Base-by-base conservation (phyloP, 192 early-diverging fungal genomes). In the Mortierella claussenii region DNA sequence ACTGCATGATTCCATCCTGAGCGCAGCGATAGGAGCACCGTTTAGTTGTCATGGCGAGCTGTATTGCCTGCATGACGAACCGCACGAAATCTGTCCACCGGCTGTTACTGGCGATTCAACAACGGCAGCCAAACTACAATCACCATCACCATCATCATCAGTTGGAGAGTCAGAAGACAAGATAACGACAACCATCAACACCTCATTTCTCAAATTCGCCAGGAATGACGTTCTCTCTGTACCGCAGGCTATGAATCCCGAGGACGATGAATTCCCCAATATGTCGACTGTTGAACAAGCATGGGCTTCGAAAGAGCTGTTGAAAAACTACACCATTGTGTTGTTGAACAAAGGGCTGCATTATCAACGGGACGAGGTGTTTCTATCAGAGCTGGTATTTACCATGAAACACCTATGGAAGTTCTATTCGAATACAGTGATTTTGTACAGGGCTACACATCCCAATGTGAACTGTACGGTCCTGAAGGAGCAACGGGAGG, bases 221-320 rank as follows among this genome's bases (percentile, higher is more conserved):
- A 63, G 86, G 12, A 87, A 87, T 60, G 86, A 87, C 57, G 7
- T 82, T 17, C 26, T 87, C 18, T 83, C 86, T 3, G 61, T 65
- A 0, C 55, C 55, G 0, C 60, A 48, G 44, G 70, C 52, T 2
- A 21, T 60, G 27, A 46, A 80, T 18, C 44, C 47, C 0, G 49
- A 65, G 1, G 57, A 60, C 2, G 42, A 68, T n/a, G 65, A 80
- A 13, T 40, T 57, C 10, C 42, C 76, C 3, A 54, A 53, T 27
- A 63, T 60, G 5, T 46, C 57, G 37, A 58, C 62, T 2, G 54
- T 87, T 3, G 69, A 84, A 59, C 73, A 79, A 49, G 63, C 82
- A 21, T 87, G 80, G 75, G 65, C 79, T 0, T 54, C 76, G 0
- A 24, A 36, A 3, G 46, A 56, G 24, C 36, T 59, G 33, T 18